Conservation (phyloP, 768 basidiomycete species). For the Ramaria rubella region DNA sequence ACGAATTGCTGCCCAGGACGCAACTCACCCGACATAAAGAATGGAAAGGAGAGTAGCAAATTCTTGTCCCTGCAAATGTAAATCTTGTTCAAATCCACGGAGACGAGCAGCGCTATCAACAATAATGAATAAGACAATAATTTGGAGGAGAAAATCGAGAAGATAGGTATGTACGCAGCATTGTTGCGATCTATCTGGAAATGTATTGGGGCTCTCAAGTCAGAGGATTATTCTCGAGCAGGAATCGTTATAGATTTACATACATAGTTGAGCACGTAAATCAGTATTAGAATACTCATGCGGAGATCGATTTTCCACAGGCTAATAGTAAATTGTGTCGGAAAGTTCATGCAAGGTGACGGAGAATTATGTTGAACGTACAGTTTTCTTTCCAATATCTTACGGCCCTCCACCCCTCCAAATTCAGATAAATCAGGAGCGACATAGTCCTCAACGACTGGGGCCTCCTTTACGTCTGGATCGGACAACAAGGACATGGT, state of each 20-base stretch:
- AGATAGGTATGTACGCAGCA: slow-evolving; percentile 38
- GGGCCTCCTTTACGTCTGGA: background rate
- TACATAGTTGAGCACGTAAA: slow-evolving; percentile 32
- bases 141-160: background rate
- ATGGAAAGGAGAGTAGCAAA: slow-evolving; percentile 22
- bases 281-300: slow-evolving; percentile 30
- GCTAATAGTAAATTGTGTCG: background rate
- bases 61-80: slow-evolving; percentile 18
- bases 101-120: slow-evolving; percentile 53
- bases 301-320: slow-evolving; percentile 25
- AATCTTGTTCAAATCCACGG: slow-evolving; percentile 53
- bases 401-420: slow-evolving; percentile 40
- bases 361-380: slow-evolving; percentile 18
- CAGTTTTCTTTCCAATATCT: slow-evolving; percentile 44
- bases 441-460: background rate
- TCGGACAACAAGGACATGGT: background rate
- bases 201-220: background rate
- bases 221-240: background rate
- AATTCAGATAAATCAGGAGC: slow-evolving; percentile 28
- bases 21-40: slow-evolving; percentile 23
- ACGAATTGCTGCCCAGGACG: background rate
- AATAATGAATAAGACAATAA: background rate
- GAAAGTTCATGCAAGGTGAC: slow-evolving; percentile 42
- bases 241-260: background rate
- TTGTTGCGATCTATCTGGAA: slow-evolving; percentile 66